Evolutionary conservation across 2,329 filamentous ascomycete genomes (phyloP).

Genomic region (Botrytis paeoniae): DNA sequence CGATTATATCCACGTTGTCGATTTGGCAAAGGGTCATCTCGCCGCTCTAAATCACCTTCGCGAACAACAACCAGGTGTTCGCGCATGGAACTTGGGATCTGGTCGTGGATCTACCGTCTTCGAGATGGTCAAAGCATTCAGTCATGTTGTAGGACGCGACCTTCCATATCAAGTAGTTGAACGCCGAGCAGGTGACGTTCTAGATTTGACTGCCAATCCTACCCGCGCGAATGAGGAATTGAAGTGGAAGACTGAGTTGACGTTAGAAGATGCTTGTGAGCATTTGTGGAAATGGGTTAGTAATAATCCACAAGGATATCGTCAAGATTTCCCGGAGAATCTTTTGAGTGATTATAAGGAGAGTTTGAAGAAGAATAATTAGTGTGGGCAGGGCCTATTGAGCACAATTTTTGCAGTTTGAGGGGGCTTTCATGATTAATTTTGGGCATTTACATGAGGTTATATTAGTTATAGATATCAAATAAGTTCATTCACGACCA

Average conservation of each 20-base stretch:
- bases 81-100: constrained; percentile 95
- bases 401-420: background rate
- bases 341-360: constrained; percentile 64
- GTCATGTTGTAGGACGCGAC: constrained; percentile 77
- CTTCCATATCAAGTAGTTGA: constrained; percentile 83
- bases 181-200: constrained; percentile 82
- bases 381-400: background rate
- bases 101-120: constrained; percentile 94
- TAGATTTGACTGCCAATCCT: constrained; percentile 92
- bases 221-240: constrained; percentile 83
- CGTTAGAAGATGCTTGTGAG: constrained; percentile 87
- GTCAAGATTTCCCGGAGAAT: constrained; percentile 82
- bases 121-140: constrained; percentile 96
- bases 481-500: background rate
- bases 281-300: constrained; percentile 96
- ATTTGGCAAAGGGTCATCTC: constrained; percentile 82
- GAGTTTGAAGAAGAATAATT: constrained; percentile 15
- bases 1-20: constrained; percentile 96
- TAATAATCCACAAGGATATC: constrained; percentile 95
- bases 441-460: constrained; percentile 13
- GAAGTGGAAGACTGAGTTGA: constrained; percentile 85
- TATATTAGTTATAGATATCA: constrained; percentile 15
- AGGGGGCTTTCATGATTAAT: background rate
- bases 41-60: constrained; percentile 88
- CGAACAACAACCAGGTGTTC: constrained; percentile 79